Evolutionary conservation across 2,329 filamentous ascomycete genomes (phyloP).

Genomic region (Cytospora piceae): DNA sequence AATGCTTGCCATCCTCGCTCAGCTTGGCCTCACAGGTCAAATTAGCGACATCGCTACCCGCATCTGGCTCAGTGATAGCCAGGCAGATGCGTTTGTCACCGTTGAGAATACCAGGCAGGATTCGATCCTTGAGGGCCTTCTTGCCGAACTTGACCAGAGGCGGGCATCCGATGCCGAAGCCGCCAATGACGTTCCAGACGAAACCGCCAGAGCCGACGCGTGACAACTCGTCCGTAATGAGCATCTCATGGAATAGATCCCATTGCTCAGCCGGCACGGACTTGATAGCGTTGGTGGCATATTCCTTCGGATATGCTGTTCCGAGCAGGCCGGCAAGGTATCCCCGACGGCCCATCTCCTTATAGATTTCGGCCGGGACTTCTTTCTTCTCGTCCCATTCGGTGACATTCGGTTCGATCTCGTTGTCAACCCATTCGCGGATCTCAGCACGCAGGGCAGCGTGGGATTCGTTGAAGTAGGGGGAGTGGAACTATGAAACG

Average conservation of each 20-base stretch:
- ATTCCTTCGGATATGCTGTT: slow-evolving; percentile 76
- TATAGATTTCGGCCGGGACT: slow-evolving; percentile 88
- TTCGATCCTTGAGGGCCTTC: slow-evolving; percentile 81
- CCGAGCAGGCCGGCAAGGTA: slow-evolving; percentile 93
- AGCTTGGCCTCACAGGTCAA: slow-evolving; percentile 95
- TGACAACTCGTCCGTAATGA: slow-evolving; percentile 92
- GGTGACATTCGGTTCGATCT: slow-evolving; percentile 86
- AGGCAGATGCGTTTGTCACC: slow-evolving; percentile 98
- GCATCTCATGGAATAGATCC: slow-evolving; percentile 98
- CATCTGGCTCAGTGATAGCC: slow-evolving; percentile 96
- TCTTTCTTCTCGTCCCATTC: slow-evolving; percentile 97
- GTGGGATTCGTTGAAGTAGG: slow-evolving; percentile 95
- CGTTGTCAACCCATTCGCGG: slow-evolving; percentile 86
- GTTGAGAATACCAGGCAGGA: slow-evolving; percentile 83
- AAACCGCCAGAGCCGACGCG: slow-evolving; percentile 88
- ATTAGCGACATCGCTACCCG: slow-evolving; percentile 93
- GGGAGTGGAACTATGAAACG: slow-evolving; percentile 79
- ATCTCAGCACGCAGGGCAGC: slow-evolving; percentile 88
- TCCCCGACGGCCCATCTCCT: slow-evolving; percentile 89
- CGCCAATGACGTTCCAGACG: slow-evolving; percentile 95
- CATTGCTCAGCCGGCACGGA: slow-evolving; percentile 85
- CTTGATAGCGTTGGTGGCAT: slow-evolving; percentile 72
- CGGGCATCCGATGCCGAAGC: slow-evolving; percentile 93
- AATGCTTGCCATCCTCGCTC: slow-evolving; percentile 94
- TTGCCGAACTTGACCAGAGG: slow-evolving; percentile 91